These are phyloP conservation scores for Chrysanthemum lavandulifolium DNA, from an alignment of 129 eudicot genomes.

Conservation along the genomic window DNA sequence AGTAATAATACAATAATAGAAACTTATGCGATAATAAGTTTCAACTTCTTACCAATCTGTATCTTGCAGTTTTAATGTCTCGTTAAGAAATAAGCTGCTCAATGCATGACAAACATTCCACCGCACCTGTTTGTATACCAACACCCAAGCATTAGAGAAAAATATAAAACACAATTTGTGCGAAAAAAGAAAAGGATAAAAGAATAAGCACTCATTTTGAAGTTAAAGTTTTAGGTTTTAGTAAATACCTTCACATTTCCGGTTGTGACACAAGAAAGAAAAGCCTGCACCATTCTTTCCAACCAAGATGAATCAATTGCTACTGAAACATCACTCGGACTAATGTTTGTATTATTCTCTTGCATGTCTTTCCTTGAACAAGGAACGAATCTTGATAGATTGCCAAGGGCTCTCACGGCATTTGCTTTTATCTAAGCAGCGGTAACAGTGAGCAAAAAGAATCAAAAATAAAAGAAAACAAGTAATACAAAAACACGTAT, in stretches of 20 bases:
- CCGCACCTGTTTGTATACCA: constrained; percentile 71
- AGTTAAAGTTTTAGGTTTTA: neutral
- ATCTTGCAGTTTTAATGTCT: constrained; percentile 59
- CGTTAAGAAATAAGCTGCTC: constrained; percentile 84
- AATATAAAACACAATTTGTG: neutral
- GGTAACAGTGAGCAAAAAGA: constrained; percentile 6
- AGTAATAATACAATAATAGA: too few species aligned
- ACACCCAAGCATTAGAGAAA: constrained; percentile 7
- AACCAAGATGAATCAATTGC: constrained; percentile 39
- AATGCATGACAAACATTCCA: constrained; percentile 98
- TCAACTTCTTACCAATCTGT: constrained; percentile 70
- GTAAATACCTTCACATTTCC: constrained; percentile 87
- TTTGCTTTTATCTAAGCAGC: constrained; percentile 77
- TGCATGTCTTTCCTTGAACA: constrained; percentile 36
- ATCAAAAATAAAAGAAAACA: neutral
- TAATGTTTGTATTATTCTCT: too few species aligned
- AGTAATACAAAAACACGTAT: neutral
- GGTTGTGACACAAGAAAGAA: constrained; percentile 90
- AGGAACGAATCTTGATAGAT: constrained; percentile 74
- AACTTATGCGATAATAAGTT: neutral
- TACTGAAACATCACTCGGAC: too few species aligned
- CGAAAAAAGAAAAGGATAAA: neutral
- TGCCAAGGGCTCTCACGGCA: constrained; percentile 95
- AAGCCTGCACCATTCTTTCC: constrained; percentile 82
- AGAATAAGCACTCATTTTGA: neutral